Evolutionary conservation across 805 yeast species (phyloP).

Genomic region (Ogataea allantospora): DNA sequence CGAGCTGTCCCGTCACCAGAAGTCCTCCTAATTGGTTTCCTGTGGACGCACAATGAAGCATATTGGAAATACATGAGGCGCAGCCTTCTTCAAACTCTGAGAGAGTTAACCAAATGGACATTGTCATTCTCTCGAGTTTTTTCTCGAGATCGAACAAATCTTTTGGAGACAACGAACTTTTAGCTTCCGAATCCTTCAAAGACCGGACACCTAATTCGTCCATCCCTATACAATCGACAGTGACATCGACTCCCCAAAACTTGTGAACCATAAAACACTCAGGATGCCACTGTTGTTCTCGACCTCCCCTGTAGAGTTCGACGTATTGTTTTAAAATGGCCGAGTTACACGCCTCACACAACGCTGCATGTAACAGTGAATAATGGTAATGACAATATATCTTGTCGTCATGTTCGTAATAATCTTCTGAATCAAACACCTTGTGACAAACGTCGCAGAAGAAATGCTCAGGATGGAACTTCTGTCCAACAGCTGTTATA

Average conservation of each 20-base stretch:
- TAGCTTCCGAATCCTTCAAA: slow-evolving; percentile 3
- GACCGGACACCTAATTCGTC: slow-evolving; percentile 22
- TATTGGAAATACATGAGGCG: slow-evolving; percentile 85
- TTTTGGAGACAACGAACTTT: slow-evolving; percentile 37
- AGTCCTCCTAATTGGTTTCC: slow-evolving; percentile 70
- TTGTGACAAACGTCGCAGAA: slow-evolving; percentile 84
- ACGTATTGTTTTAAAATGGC: slow-evolving; percentile 94
- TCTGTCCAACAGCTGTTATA: slow-evolving; percentile 87
- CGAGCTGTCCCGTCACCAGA: slow-evolving; percentile 65
- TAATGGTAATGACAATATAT: slow-evolving; percentile 92
- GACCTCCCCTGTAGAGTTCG: slow-evolving; percentile 86
- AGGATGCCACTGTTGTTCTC: slow-evolving; percentile 97
- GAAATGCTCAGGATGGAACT: slow-evolving; percentile 94
- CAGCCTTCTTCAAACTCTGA: slow-evolving; percentile 89
- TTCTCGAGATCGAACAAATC: slow-evolving; percentile 59
- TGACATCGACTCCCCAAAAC: slow-evolving; percentile 87
- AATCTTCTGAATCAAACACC: slow-evolving; percentile 89
- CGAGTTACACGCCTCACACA: slow-evolving; percentile 90
- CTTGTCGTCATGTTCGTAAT: slow-evolving; percentile 79
- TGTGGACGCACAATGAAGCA: slow-evolving; percentile 80
- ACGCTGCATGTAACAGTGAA: slow-evolving; percentile 78
- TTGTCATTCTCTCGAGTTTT: slow-evolving; percentile 54
- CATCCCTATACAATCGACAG: slow-evolving; percentile 57
- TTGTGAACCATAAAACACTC: slow-evolving; percentile 98
- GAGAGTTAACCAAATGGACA: slow-evolving; percentile 79